These are phyloP conservation scores for Monilinia polystroma DNA, from an alignment of 2,329 filamentous ascomycete genomes.

Conservation along the genomic window DNA sequence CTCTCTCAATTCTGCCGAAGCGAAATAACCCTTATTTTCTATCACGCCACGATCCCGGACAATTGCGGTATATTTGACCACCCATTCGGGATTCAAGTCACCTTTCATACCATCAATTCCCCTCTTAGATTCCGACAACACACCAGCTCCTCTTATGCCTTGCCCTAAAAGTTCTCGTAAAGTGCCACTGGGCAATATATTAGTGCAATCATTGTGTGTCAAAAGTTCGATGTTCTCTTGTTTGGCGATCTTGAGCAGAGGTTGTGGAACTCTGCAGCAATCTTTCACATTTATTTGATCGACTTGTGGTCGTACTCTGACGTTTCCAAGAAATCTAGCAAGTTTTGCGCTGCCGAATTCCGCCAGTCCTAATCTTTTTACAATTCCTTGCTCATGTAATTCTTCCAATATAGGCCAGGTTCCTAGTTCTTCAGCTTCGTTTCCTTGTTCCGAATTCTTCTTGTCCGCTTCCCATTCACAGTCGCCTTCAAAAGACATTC, in stretches of 20 bases:
- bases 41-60: conserved; percentile 92
- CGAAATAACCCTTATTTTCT: conserved; percentile 98
- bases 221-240: conserved; percentile 79
- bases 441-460: conserved; percentile 59
- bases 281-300: conserved; percentile 96
- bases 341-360: conserved; percentile 90
- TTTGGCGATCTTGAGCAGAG: conserved; percentile 81
- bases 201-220: conserved; percentile 91
- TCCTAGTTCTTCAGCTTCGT: conserved; percentile 64
- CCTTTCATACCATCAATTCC: conserved; percentile 62
- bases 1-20: conserved; percentile 68
- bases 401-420: conserved; percentile 73
- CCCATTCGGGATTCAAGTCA: conserved; percentile 86
- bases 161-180: conserved; percentile 78
- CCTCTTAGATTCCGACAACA: conserved; percentile 57
- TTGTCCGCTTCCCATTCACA: conserved; percentile 75
- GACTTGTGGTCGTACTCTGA: conserved; percentile 72
- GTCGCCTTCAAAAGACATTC: conserved; percentile 89
- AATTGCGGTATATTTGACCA: conserved; percentile 95
- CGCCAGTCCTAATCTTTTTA: conserved; percentile 76
- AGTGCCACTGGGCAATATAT: conserved; percentile 84
- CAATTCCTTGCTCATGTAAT: conserved; percentile 68
- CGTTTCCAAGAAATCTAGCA: conserved; percentile 69
- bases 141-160: conserved; percentile 68
- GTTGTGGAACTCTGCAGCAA: conserved; percentile 92